phyloP scores from a whole-genome alignment of 2,329 filamentous ascomycete species.

The Periconia digitata region DNA sequence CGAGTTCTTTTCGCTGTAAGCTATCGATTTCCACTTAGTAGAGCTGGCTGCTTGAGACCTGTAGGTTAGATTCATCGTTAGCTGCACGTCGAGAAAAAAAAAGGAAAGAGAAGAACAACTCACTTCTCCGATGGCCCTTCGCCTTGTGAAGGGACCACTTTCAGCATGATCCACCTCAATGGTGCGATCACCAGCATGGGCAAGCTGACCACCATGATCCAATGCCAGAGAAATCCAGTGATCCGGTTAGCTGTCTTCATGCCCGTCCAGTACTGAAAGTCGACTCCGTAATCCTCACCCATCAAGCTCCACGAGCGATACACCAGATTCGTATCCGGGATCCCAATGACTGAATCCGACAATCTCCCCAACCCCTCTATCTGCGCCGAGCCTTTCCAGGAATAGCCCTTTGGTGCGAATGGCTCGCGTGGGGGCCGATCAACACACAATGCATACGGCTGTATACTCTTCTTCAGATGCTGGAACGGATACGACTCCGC shows the following conservation, averaged over 20 bases:
- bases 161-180: slow-evolving; percentile 8
- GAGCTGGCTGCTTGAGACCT: slow-evolving; percentile 2
- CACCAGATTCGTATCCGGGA: slow-evolving; percentile 3
- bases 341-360: slow-evolving; percentile 5
- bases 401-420: background rate
- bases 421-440: background rate
- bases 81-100: background rate
- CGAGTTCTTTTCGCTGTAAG: background rate
- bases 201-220: background rate
- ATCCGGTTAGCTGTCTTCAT: slow-evolving; percentile 3
- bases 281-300: background rate
- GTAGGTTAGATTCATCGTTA: background rate
- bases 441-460: slow-evolving; percentile 2
- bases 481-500: slow-evolving; percentile 2
- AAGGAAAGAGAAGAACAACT: slow-evolving; percentile 14
- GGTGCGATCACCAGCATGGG: slow-evolving; percentile 23
- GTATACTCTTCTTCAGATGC: slow-evolving; percentile 2
- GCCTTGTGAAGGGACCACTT: slow-evolving; percentile 13
- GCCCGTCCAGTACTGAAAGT: slow-evolving; percentile 4
- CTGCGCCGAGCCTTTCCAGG: background rate
- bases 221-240: slow-evolving; percentile 4
- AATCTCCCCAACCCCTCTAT: background rate
- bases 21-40: slow-evolving; percentile 2
- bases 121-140: slow-evolving; percentile 44
- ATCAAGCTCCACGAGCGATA: slow-evolving; percentile 8